These are phyloP conservation scores for Dactylellina leptospora DNA, from an alignment of 2,329 filamentous ascomycete species.

Conservation along the genomic window DNA sequence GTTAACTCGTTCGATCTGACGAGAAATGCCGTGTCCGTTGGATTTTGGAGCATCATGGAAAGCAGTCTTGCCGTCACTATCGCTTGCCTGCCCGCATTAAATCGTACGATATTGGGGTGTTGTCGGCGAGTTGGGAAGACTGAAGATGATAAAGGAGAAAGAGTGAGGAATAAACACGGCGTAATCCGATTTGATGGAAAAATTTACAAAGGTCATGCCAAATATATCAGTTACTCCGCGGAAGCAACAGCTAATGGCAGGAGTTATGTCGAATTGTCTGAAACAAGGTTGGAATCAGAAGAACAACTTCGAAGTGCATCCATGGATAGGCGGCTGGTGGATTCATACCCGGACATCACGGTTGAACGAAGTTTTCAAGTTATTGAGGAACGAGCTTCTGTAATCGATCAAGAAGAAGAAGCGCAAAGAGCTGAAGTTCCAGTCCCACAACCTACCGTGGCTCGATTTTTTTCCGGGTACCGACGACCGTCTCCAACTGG, in stretches of 20 bases:
- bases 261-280: slow-evolving; percentile 37
- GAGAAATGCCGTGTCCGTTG: slow-evolving; percentile 34
- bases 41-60: slow-evolving; percentile 52
- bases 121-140: slow-evolving; percentile 5
- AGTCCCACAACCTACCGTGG: slow-evolving; percentile 10
- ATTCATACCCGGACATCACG: slow-evolving; percentile 48
- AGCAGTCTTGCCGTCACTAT: slow-evolving; percentile 51
- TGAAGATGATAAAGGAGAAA: slow-evolving; percentile 10
- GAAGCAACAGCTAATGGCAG: slow-evolving; percentile 30
- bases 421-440: slow-evolving; percentile 18
- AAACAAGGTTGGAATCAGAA: slow-evolving; percentile 24
- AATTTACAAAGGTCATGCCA: slow-evolving; percentile 48
- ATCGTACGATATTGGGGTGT: slow-evolving; percentile 24
- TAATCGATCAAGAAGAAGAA: slow-evolving; percentile 48
- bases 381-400: slow-evolving; percentile 42
- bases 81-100: slow-evolving; percentile 44
- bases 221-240: slow-evolving; percentile 50
- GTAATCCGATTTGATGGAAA: slow-evolving; percentile 41
- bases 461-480: slow-evolving; percentile 29
- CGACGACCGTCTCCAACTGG: slow-evolving; percentile 21
- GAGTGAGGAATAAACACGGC: slow-evolving; percentile 39
- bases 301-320: slow-evolving; percentile 18
- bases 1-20: slow-evolving; percentile 42
- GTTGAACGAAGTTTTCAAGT: slow-evolving; percentile 51
- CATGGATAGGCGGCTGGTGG: slow-evolving; percentile 7